These are phyloP conservation scores for Malus hybrid DNA, from an alignment of 331 rosid genomes.

Conservation along the genomic window DNA sequence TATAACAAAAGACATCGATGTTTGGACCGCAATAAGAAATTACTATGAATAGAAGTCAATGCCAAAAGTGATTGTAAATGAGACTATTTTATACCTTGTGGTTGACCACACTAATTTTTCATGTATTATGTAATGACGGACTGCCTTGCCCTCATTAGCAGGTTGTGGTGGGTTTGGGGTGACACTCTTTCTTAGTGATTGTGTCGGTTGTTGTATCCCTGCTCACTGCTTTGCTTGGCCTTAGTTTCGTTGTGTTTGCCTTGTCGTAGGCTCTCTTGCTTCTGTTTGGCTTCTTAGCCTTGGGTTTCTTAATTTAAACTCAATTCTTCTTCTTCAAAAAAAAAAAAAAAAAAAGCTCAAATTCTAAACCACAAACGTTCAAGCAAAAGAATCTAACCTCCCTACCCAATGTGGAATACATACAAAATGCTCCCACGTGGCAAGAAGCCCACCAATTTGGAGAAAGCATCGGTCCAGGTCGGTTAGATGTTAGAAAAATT, in stretches of 20 bases:
- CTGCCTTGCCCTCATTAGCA: too few relatives aligned
- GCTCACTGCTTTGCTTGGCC: too few relatives aligned
- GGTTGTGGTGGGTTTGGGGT: too few relatives aligned
- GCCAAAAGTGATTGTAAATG: background rate
- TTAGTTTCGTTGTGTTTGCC: too few relatives aligned
- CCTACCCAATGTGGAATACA: background rate
- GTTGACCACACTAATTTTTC: background rate
- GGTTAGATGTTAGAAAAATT: background rate
- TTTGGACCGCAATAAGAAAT: background rate
- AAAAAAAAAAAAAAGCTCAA: background rate
- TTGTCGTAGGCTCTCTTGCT: too few relatives aligned
- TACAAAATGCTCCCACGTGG: background rate
- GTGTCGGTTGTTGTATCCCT: too few relatives aligned
- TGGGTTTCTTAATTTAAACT: too few relatives aligned
- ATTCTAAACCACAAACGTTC: background rate
- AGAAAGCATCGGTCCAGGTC: slow-evolving; percentile 7
- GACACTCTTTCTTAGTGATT: too few relatives aligned
- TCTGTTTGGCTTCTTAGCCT: too few relatives aligned
- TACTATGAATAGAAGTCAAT: too few relatives aligned
- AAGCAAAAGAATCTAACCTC: background rate
- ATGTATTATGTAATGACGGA: background rate
- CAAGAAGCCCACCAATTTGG: slow-evolving; percentile 4
- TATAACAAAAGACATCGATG: too few relatives aligned
- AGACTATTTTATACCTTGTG: background rate
- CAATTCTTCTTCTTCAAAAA: too few relatives aligned